phyloP scores from a whole-genome alignment of 129 eudicot species.

The Artemisia argyi region DNA sequence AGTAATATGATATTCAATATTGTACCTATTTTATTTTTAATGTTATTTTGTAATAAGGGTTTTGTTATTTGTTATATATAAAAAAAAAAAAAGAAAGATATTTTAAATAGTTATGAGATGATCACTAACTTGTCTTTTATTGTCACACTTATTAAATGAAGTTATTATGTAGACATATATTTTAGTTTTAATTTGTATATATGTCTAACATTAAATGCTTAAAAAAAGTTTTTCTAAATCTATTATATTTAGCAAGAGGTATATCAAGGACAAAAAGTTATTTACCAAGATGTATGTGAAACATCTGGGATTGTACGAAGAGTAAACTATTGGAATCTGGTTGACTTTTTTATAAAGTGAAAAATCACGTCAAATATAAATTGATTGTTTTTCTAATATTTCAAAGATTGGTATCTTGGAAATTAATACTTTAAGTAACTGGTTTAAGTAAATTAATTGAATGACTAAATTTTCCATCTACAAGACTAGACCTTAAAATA shows the following conservation, averaged over 20 bases:
- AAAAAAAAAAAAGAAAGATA: too few relatives aligned
- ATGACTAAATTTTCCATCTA: too few relatives aligned
- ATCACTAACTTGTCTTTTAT: too few relatives aligned
- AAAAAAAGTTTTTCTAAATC: not conserved
- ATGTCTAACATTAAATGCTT: too few relatives aligned
- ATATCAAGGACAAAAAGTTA: not conserved
- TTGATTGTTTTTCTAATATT: constrained; percentile 21
- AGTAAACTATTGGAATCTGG: constrained; percentile 27
- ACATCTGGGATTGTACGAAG: constrained; percentile 29
- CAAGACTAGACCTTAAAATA: too few relatives aligned
- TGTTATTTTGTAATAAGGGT: too few relatives aligned
- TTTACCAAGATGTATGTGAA: not conserved
- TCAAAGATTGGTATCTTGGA: constrained; percentile 21
- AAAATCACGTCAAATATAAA: constrained; percentile 20
- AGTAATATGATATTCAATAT: not conserved
- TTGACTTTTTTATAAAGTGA: constrained; percentile 33
- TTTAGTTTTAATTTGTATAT: too few relatives aligned
- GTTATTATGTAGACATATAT: too few relatives aligned
- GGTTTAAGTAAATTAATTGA: not conserved
- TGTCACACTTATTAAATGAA: too few relatives aligned
- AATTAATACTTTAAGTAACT: not conserved
- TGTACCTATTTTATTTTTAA: too few relatives aligned
- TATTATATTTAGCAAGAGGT: constrained; percentile 3
- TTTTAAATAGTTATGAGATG: too few relatives aligned
- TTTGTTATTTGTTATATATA: too few relatives aligned